Conservation (phyloP, 345 rosid species). For the Boechera divaricarpa region DNA sequence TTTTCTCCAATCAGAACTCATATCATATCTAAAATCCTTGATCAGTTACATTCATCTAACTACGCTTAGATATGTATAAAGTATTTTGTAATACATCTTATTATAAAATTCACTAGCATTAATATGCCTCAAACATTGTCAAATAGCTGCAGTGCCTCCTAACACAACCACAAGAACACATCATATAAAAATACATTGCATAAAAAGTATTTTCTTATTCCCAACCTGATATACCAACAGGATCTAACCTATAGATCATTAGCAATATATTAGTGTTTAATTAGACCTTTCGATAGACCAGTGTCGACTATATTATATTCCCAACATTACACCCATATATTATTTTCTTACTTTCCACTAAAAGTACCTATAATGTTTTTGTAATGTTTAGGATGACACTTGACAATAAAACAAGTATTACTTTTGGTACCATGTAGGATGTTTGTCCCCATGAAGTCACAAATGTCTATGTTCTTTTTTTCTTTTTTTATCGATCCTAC, state of each 20-base stretch:
- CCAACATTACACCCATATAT: constrained; percentile 10
- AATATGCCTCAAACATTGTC: constrained; percentile 32
- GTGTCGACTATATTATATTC: constrained; percentile 9
- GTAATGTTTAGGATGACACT: constrained; percentile 4
- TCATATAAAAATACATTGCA: neutral
- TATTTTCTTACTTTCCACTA: constrained; percentile 4
- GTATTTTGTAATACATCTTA: neutral
- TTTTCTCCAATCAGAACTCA: neutral
- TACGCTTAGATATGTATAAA: neutral
- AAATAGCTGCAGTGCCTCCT: constrained; percentile 41
- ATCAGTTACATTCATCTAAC: neutral
- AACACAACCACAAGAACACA: constrained; percentile 20
- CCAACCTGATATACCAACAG: constrained; percentile 27
- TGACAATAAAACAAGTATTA: constrained; percentile 12
- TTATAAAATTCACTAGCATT: neutral
- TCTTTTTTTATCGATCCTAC: constrained; percentile 32
- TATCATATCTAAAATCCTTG: neutral
- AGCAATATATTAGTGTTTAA: constrained; percentile 28
- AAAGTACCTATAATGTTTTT: constrained; percentile 10
- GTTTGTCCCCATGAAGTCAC: constrained; percentile 24
- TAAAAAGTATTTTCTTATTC: neutral
- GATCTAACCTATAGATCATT: constrained; percentile 38
- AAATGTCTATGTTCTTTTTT: constrained; percentile 18
- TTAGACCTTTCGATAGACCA: constrained; percentile 5
- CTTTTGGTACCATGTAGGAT: constrained; percentile 33